These are phyloP conservation scores for Fraxinus nigra DNA, from an alignment of 305 asterid genomes.

Conservation along the genomic window DNA sequence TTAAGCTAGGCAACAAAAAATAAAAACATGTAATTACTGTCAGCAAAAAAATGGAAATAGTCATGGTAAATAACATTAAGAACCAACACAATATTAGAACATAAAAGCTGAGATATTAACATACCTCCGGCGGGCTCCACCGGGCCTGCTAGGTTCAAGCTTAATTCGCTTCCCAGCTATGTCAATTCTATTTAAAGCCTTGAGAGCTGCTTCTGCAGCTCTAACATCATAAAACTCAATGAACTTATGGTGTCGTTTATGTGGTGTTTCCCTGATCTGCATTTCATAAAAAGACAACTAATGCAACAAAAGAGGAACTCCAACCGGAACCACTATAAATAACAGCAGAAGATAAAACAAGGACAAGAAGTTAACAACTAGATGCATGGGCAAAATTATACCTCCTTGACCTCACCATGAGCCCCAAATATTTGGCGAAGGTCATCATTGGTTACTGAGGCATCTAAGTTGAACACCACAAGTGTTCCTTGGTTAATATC, in stretches of 20 bases:
- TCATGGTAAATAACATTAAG: neutral
- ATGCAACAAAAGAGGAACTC: neutral
- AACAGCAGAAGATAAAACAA: neutral
- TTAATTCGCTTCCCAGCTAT: conserved; percentile 73
- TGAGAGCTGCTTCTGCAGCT: conserved; percentile 73
- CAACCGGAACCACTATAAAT: neutral
- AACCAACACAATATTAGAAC: neutral
- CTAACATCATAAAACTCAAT: conserved; percentile 66
- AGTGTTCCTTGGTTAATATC: conserved; percentile 97
- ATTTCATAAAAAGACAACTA: conserved; percentile 13
- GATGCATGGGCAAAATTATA: conserved; percentile 23
- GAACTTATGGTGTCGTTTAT: conserved; percentile 66
- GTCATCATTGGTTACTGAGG: conserved; percentile 61
- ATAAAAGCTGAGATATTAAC: neutral
- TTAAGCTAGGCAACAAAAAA: conserved; percentile 48
- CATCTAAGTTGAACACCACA: conserved; percentile 92
- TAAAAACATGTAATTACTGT: neutral
- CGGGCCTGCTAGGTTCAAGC: conserved; percentile 75
- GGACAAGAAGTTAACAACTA: conserved; percentile 33
- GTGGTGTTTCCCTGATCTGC: conserved; percentile 70
- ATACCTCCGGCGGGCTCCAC: conserved; percentile 68
- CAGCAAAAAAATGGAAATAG: neutral
- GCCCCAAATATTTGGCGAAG: conserved; percentile 63
- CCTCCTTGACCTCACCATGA: conserved; percentile 74
- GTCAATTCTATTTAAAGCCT: conserved; percentile 63